Conservation (phyloP, 192 early-diverging fungal genomes). For the Pilaira anomala region DNA sequence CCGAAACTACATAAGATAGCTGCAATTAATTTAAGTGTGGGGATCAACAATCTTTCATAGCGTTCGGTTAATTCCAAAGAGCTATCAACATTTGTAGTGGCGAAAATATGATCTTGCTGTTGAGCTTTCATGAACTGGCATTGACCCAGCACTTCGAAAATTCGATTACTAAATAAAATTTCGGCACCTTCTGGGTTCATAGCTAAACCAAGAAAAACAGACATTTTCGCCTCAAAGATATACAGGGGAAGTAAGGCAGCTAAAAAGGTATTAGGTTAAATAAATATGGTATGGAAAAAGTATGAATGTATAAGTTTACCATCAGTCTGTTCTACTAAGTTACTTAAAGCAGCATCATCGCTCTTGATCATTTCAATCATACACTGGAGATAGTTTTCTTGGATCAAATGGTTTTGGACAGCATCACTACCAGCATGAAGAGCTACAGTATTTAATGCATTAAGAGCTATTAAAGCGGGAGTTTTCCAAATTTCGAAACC, state of each 20-base stretch:
- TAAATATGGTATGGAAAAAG: not conserved
- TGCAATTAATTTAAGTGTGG: conserved; percentile 15
- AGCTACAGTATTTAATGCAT: conserved; percentile 48
- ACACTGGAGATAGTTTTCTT: conserved; percentile 4
- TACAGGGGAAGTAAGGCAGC: conserved; percentile 6
- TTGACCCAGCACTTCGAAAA: conserved; percentile 14
- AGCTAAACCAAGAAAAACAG: conserved; percentile 7
- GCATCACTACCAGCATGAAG: not conserved
- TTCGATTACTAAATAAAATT: not conserved
- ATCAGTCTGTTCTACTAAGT: not conserved
- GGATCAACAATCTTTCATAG: conserved; percentile 16
- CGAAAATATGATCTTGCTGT: not conserved
- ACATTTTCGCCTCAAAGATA: conserved; percentile 16
- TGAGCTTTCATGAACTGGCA: conserved; percentile 14
- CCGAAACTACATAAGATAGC: conserved; percentile 13
- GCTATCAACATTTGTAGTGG: not conserved
- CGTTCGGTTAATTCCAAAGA: conserved; percentile 8
- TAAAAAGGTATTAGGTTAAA: too few relatives aligned
- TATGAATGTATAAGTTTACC: not conserved
- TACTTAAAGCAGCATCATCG: not conserved
- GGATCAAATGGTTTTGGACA: conserved; percentile 6
- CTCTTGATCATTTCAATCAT: conserved; percentile 1
- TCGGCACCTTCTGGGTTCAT: not conserved
- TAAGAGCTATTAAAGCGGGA: conserved; percentile 75
- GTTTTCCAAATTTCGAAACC: conserved; percentile 80